phyloP scores from a whole-genome alignment of 495 filamentous ascomycete species.

The Penicillium silybi region DNA sequence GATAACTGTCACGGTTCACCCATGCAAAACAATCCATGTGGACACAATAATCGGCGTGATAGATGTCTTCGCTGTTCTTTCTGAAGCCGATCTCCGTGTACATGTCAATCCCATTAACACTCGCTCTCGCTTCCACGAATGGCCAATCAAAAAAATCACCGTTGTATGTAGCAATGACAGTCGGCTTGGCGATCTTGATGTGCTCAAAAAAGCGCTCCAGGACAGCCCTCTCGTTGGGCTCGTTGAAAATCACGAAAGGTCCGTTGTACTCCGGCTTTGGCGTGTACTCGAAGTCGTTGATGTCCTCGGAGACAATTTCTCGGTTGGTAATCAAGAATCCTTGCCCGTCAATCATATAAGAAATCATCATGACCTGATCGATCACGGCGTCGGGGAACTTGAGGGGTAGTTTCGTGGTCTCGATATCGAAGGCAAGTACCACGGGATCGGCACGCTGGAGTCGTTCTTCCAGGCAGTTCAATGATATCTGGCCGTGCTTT shows the following conservation, averaged over 20 bases:
- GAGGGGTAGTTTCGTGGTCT: conserved; percentile 91
- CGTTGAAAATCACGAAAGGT: conserved; percentile 96
- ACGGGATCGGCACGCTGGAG: conserved; percentile 88
- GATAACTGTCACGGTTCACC: conserved; percentile 98
- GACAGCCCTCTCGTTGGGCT: conserved; percentile 84
- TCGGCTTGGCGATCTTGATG: conserved; percentile 90
- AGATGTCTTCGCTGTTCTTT: conserved; percentile 92
- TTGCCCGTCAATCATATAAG: conserved; percentile 99
- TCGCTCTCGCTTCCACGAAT: conserved; percentile 90
- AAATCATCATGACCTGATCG: conserved; percentile 99
- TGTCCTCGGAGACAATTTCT: conserved; percentile 97
- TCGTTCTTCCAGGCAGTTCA: conserved; percentile 84
- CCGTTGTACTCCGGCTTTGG: conserved; percentile 94
- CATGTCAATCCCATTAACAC: conserved; percentile 97
- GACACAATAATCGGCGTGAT: conserved; percentile 88
- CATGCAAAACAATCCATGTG: conserved; percentile 99
- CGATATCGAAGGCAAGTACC: conserved; percentile 96
- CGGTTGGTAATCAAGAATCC: conserved; percentile 98
- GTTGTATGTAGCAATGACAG: conserved; percentile 98
- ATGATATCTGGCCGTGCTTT: conserved; percentile 79
- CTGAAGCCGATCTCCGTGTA: conserved; percentile 96
- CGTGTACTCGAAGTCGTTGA: conserved; percentile 96
- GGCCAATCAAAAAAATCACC: conserved; percentile 99
- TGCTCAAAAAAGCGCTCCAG: conserved; percentile 93
- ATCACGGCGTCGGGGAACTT: conserved; percentile 97